These are phyloP conservation scores for Stentor coeruleus DNA, from an alignment of 73 alveolate species.

Conservation along the genomic window DNA sequence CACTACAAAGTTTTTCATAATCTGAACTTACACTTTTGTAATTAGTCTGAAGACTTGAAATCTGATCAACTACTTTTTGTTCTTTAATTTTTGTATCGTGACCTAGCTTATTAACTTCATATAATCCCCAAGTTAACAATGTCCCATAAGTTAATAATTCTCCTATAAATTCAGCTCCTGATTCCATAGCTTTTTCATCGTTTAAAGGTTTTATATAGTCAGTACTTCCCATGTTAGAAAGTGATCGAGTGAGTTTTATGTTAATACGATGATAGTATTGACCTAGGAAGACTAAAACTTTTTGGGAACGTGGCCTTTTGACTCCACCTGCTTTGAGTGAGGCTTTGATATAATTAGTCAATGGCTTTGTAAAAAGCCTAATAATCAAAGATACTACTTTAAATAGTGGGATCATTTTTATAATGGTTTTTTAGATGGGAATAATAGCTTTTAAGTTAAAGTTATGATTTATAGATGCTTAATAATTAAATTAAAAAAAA, in stretches of 20 bases:
- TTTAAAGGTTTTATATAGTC: not conserved
- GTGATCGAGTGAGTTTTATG: not conserved
- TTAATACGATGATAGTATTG: slow-evolving; percentile 5
- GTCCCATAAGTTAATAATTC: not conserved
- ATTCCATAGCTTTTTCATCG: not conserved
- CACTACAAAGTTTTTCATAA: too few relatives aligned
- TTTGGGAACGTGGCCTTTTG: not conserved
- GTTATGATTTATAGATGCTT: too few relatives aligned
- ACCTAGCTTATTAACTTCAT: not conserved
- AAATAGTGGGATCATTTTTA: not conserved
- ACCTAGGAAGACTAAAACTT: not conserved
- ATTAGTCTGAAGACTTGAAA: too few relatives aligned
- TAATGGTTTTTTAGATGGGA: too few relatives aligned
- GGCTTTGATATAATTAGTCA: not conserved
- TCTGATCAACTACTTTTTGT: too few relatives aligned
- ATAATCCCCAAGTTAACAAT: not conserved
- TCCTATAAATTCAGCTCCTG: slow-evolving; percentile 7
- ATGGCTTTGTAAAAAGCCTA: not conserved
- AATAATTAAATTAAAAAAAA: too few relatives aligned
- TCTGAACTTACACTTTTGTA: too few relatives aligned
- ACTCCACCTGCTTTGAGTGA: not conserved
- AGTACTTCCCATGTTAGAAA: not conserved
- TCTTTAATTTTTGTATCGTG: not conserved
- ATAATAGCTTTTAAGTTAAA: too few relatives aligned
- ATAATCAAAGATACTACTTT: not conserved